Conservation (phyloP, 2,329 filamentous ascomycete species). For the Paecilomyces fulvus region DNA sequence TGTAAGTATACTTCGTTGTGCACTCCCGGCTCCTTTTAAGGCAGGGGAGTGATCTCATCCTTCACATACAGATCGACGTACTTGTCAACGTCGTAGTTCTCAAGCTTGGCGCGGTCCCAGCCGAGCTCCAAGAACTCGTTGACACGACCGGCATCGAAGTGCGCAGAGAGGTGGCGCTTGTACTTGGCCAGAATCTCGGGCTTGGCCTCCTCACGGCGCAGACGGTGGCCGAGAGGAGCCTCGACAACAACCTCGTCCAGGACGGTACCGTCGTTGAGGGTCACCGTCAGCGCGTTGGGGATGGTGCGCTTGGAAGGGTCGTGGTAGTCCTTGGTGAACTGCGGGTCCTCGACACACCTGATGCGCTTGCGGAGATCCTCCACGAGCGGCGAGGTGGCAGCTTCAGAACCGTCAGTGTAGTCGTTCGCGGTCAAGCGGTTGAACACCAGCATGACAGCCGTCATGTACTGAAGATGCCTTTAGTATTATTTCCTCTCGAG, state of each 20-base stretch:
- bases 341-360: slow-evolving; percentile 88
- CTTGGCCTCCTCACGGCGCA: slow-evolving; percentile 92
- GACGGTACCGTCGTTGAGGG: slow-evolving; percentile 85
- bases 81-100: slow-evolving; percentile 77
- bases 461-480: slow-evolving; percentile 64
- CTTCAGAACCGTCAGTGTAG: slow-evolving; percentile 88
- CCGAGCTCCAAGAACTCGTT: slow-evolving; percentile 75
- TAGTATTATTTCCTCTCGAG: slow-evolving; percentile 8
- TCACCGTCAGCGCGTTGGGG: slow-evolving; percentile 91
- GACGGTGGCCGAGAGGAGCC: slow-evolving; percentile 85
- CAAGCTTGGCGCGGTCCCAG: slow-evolving; percentile 64
- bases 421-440: slow-evolving; percentile 88
- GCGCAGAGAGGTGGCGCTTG: slow-evolving; percentile 79
- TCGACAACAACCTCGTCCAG: slow-evolving; percentile 87
- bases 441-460: slow-evolving; percentile 88
- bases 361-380: slow-evolving; percentile 91
- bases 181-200: slow-evolving; percentile 94
- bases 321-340: slow-evolving; percentile 95
- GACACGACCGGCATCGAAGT: slow-evolving; percentile 69
- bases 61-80: slow-evolving; percentile 82
- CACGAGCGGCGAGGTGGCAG: slow-evolving; percentile 79
- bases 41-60: slow-evolving; percentile 33
- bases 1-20: background rate
- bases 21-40: slow-evolving; percentile 6
- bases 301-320: slow-evolving; percentile 89